Evolutionary conservation across 2,329 filamentous ascomycete genomes (phyloP).

Genomic region (Colletotrichum paranaense): DNA sequence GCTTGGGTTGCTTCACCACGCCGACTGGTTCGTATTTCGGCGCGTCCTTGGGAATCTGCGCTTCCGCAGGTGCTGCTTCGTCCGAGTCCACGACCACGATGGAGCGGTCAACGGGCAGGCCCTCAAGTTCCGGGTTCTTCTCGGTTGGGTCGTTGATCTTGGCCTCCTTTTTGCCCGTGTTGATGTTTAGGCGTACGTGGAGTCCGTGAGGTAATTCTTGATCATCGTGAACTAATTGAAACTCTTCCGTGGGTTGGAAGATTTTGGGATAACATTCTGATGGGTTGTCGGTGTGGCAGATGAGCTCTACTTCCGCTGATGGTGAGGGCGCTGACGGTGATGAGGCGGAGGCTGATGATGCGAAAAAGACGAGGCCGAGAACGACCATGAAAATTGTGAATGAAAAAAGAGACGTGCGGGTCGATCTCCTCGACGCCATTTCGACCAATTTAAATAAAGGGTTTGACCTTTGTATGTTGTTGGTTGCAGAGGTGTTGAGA

Average conservation of each 20-base stretch:
- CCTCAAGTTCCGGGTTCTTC: slow-evolving; percentile 56
- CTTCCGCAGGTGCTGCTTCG: slow-evolving; percentile 41
- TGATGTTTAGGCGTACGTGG: slow-evolving; percentile 74
- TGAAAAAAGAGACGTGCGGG: background rate
- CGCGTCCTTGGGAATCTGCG: slow-evolving; percentile 58
- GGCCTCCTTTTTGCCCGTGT: slow-evolving; percentile 72
- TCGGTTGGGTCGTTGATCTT: slow-evolving; percentile 72
- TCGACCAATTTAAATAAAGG: background rate
- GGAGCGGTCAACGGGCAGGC: slow-evolving; percentile 63
- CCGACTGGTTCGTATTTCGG: slow-evolving; percentile 69
- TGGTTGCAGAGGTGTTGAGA: background rate
- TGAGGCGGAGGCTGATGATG: slow-evolving; percentile 16
- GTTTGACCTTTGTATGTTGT: background rate
- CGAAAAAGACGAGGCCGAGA: slow-evolving; percentile 26
- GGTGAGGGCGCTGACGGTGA: slow-evolving; percentile 39
- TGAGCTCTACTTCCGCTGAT: slow-evolving; percentile 63
- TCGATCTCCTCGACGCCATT: slow-evolving; percentile 13
- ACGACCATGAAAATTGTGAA: slow-evolving; percentile 22
- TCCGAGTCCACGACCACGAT: slow-evolving; percentile 67
- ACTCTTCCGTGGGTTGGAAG: slow-evolving; percentile 73
- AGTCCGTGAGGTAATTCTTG: slow-evolving; percentile 74
- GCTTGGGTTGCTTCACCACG: slow-evolving; percentile 63
- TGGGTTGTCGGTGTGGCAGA: slow-evolving; percentile 71
- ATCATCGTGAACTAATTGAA: slow-evolving; percentile 71
- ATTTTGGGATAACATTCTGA: slow-evolving; percentile 74